Conservation (phyloP, 371 early-diverging fungal species). For the Mortierella sp. region DNA sequence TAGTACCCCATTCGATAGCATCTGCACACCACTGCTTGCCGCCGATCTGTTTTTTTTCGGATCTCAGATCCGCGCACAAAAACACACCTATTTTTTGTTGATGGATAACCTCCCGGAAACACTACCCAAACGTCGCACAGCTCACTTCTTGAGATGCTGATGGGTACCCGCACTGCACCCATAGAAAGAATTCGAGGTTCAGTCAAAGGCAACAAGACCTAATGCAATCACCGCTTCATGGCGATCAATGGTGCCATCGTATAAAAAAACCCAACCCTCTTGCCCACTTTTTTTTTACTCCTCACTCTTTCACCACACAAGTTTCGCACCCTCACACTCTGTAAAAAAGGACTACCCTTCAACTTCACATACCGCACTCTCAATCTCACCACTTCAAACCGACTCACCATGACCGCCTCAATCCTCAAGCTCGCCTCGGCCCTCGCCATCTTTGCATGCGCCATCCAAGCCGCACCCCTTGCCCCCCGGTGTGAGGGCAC, state of each 20-base stretch:
- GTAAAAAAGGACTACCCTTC: too few relatives aligned
- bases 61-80: not conserved
- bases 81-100: not conserved
- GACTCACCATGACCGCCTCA: constrained; percentile 11
- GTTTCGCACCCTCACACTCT: not conserved
- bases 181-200: too few relatives aligned
- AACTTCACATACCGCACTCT: not conserved
- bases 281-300: not conserved
- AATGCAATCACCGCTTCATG: not conserved
- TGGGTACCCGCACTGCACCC: too few relatives aligned
- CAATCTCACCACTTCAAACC: not conserved
- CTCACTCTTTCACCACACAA: not conserved
- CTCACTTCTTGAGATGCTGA: too few relatives aligned
- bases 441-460: constrained; percentile 21
- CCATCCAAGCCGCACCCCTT: constrained; percentile 30
- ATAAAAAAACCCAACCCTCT: not conserved
- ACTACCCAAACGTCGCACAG: not conserved
- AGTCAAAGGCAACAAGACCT: not conserved
- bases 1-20: not conserved
- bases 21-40: not conserved
- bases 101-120: not conserved
- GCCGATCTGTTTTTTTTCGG: not conserved
- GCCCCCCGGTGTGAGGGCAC: constrained; percentile 15
- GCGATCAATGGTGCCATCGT: not conserved
- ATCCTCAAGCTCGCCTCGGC: constrained; percentile 33